phyloP scores from a whole-genome alignment of 257 asterid genomes.

The Osmanthus fragrans region DNA sequence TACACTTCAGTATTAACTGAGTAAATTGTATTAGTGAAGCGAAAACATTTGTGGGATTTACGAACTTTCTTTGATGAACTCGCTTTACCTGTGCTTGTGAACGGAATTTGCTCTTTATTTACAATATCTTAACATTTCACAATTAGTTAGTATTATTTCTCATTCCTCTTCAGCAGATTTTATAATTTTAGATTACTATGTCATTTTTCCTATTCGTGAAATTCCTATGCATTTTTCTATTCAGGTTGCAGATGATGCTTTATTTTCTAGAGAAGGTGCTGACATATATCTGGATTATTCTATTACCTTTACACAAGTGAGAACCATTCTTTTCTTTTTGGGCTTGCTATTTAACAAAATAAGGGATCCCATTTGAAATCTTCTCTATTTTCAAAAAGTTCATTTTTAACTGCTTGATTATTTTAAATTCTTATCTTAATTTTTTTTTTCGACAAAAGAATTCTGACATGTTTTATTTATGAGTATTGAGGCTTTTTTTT shows the following conservation, averaged over 20 bases:
- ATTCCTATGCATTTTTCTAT: conserved; percentile 9
- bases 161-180: conserved; percentile 12
- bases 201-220: conserved; percentile 14
- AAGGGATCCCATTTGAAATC: background rate
- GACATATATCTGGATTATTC: conserved; percentile 75
- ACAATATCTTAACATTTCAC: conserved; percentile 8
- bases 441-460: background rate
- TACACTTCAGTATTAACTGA: conserved; percentile 2
- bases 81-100: background rate
- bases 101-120: background rate
- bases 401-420: background rate
- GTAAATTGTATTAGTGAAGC: background rate
- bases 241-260: conserved; percentile 76
- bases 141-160: conserved; percentile 12
- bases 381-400: background rate
- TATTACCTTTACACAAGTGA: conserved; percentile 83
- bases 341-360: conserved; percentile 8
- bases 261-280: conserved; percentile 79
- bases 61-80: background rate
- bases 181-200: background rate
- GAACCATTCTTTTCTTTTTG: conserved; percentile 29
- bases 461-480: background rate
- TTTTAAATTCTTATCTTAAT: background rate
- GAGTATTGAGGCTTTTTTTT: background rate
- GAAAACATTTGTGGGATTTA: conserved; percentile 14